These are phyloP conservation scores for Boletus subparvulus DNA, from an alignment of 768 basidiomycete genomes.

Conservation along the genomic window DNA sequence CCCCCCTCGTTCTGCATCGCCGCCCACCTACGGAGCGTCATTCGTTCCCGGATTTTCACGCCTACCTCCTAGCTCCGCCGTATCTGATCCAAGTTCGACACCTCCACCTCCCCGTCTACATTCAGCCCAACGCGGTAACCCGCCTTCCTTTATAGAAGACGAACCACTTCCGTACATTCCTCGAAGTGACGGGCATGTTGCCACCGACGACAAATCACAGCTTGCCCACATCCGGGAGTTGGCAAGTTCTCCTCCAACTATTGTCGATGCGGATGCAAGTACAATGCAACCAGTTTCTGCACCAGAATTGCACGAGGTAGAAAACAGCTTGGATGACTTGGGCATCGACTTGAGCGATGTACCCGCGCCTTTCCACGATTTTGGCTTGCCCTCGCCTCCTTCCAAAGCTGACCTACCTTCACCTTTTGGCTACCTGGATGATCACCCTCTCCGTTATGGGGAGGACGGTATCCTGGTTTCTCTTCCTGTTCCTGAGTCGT, in stretches of 20 bases:
- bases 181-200: slow-evolving; percentile 53
- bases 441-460: slow-evolving; percentile 39
- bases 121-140: slow-evolving; percentile 4
- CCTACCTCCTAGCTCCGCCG: slow-evolving; percentile 1
- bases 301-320: slow-evolving; percentile 55
- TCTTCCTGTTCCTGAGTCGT: slow-evolving; percentile 40
- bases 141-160: slow-evolving; percentile 4
- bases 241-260: slow-evolving; percentile 51
- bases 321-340: slow-evolving; percentile 36
- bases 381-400: slow-evolving; percentile 29
- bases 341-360: slow-evolving; percentile 5
- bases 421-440: slow-evolving; percentile 35
- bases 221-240: slow-evolving; percentile 52
- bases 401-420: slow-evolving; percentile 42
- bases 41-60: slow-evolving; percentile 19
- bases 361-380: slow-evolving; percentile 8
- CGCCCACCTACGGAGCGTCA: slow-evolving; percentile 47
- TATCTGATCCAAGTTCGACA: slow-evolving; percentile 4
- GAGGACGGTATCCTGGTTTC: slow-evolving; percentile 33
- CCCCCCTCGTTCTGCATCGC: slow-evolving; percentile 30
- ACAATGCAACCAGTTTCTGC: slow-evolving; percentile 39
- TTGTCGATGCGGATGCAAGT: slow-evolving; percentile 15
- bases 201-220: slow-evolving; percentile 63
- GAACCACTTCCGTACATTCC: slow-evolving; percentile 31
- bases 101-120: slow-evolving; percentile 13